phyloP scores from a whole-genome alignment of 1,284 basidiomycete species.

The Inonotus hispidus region DNA sequence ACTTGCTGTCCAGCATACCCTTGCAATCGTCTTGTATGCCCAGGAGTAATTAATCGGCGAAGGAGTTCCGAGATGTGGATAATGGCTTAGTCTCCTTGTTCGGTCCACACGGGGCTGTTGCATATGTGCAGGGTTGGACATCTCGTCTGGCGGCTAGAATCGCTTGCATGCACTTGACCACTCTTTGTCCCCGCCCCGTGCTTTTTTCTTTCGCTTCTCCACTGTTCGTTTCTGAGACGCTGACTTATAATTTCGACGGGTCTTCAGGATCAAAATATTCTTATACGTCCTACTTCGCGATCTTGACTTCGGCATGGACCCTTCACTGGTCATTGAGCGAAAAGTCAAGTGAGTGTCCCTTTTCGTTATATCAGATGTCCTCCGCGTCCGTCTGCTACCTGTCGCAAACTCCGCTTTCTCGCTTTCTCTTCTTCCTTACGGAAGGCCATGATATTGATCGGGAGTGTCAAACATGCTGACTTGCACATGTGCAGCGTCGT shows the following conservation, averaged over 20 bases:
- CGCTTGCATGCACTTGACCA: background rate
- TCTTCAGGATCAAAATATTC: slow-evolving; percentile 59
- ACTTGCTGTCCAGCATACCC: background rate
- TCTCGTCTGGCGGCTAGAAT: too few species aligned
- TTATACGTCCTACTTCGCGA: slow-evolving; percentile 52
- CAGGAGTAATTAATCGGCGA: background rate
- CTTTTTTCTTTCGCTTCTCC: too few species aligned
- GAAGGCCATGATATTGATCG: slow-evolving; percentile 15
- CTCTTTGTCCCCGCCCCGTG: too few species aligned
- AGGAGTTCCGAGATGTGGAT: background rate
- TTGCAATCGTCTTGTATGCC: background rate
- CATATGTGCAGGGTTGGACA: too few species aligned
- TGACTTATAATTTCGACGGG: too few species aligned
- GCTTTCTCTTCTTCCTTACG: slow-evolving; percentile 3
- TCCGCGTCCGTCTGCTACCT: background rate
- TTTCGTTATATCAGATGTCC: background rate
- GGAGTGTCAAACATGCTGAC: slow-evolving; percentile 18
- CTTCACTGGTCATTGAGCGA: slow-evolving; percentile 53
- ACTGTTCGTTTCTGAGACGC: background rate
- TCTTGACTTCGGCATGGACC: slow-evolving; percentile 49
- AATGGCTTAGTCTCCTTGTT: background rate
- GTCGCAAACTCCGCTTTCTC: slow-evolving; percentile 1
- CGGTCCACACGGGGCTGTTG: too few species aligned
- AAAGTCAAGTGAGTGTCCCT: slow-evolving; percentile 49
- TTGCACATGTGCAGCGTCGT: slow-evolving; percentile 37